Evolutionary conservation across 768 basidiomycete species (phyloP).

Genomic region (Lactarius sp.): DNA sequence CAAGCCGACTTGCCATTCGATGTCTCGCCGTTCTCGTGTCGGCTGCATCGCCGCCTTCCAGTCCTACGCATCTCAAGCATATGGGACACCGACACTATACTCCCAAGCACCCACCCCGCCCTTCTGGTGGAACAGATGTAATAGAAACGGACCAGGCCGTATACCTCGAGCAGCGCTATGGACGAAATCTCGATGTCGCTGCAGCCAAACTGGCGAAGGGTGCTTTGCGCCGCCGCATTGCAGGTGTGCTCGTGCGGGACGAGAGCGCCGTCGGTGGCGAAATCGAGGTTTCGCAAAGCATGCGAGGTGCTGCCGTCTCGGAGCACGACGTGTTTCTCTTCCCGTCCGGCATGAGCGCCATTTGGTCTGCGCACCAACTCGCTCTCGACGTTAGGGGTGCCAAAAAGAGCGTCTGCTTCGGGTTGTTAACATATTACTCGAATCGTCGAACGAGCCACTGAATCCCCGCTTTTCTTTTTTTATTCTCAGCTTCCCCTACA

Average conservation of each 20-base stretch:
- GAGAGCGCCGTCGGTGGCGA: slow-evolving; percentile 38
- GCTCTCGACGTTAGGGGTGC: slow-evolving; percentile 46
- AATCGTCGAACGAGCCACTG: neutral
- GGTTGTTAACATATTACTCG: slow-evolving; percentile 48
- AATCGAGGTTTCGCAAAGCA: slow-evolving; percentile 54
- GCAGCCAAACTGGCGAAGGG: slow-evolving; percentile 78
- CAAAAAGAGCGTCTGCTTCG: slow-evolving; percentile 90
- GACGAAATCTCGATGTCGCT: slow-evolving; percentile 75
- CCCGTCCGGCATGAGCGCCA: slow-evolving; percentile 88
- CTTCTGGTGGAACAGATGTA: slow-evolving; percentile 13
- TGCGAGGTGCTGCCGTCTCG: slow-evolving; percentile 63
- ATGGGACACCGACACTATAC: slow-evolving; percentile 57
- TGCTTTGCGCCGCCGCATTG: slow-evolving; percentile 82
- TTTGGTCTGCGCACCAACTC: slow-evolving; percentile 86
- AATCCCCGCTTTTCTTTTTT: too few species aligned
- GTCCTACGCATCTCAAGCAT: neutral
- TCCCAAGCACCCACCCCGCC: slow-evolving; percentile 31
- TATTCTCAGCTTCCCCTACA: slow-evolving; percentile 80
- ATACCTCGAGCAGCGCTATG: slow-evolving; percentile 94
- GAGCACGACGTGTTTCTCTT: slow-evolving; percentile 89
- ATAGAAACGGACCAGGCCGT: slow-evolving; percentile 57
- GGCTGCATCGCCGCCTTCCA: slow-evolving; percentile 32
- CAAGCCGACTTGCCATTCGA: slow-evolving; percentile 79
- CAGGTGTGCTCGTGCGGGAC: slow-evolving; percentile 75
- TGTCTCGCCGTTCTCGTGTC: slow-evolving; percentile 64